A percentile compares a stretch with the other conserved stretches of the same genome.
These are phyloP conservation scores for Lasiosphaeria hispida DNA, from an alignment of 495 filamentous ascomycete genomes.

Conservation along the genomic window DNA sequence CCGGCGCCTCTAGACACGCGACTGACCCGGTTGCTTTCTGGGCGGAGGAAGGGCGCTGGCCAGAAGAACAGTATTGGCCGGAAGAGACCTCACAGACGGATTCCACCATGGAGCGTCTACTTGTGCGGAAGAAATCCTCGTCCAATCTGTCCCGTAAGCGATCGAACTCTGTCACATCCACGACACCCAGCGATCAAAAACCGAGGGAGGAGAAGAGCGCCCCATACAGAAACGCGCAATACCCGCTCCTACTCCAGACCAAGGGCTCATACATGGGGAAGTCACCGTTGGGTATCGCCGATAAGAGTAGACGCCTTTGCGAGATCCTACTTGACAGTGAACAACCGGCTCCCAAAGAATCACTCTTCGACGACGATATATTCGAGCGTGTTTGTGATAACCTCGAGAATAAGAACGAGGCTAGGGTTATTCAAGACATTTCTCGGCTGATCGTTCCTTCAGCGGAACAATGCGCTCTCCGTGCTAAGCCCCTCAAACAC, in stretches of 20 bases:
- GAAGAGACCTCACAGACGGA: conserved; percentile 11
- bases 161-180: conserved; percentile 9
- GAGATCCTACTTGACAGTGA: conserved; percentile 29
- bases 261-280: conserved; percentile 46
- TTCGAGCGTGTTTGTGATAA: conserved; percentile 33
- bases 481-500: conserved; percentile 30
- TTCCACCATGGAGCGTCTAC: conserved; percentile 2
- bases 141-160: too few species aligned
- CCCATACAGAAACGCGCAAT: conserved; percentile 35
- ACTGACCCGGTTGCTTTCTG: conserved; percentile 15
- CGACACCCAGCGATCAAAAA: conserved; percentile 15
- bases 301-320: conserved; percentile 27
- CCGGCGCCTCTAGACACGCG: background rate
- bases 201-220: conserved; percentile 37
- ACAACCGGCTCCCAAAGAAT: conserved; percentile 32
- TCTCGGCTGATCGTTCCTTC: conserved; percentile 36
- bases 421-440: conserved; percentile 40
- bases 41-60: conserved; percentile 17
- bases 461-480: conserved; percentile 31
- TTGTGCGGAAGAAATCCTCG: too few species aligned
- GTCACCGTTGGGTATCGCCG: conserved; percentile 31
- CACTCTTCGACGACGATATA: conserved; percentile 37
- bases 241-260: conserved; percentile 33
- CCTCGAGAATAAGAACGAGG: conserved; percentile 36
- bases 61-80: conserved; percentile 12